Base-by-base conservation (phyloP, 495 filamentous ascomycete species). In the Apodospora peruviana region DNA sequence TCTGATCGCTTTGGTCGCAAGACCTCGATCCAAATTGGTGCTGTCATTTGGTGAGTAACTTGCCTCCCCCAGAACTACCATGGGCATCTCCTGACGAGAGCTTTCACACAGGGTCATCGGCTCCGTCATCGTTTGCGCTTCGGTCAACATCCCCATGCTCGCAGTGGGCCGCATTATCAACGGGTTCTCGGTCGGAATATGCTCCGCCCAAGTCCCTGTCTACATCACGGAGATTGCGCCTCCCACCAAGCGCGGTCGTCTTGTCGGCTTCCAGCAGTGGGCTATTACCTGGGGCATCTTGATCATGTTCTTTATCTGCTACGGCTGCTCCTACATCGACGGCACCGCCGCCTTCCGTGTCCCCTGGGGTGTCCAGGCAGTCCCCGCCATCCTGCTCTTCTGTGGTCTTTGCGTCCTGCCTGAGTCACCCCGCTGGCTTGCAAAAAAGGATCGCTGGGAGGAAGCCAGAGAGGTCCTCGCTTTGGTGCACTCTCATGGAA, bases 271-370 rank as follows among this genome's bases (percentile, higher is more conserved):
- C 50, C 82, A 89, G 53, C 86, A 88, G 67, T 87, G 85, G 85
- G 80, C 86, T 38, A 87, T 90, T 52, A 87, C 83, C 45, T 87
- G 83, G 61, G 87, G 87, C 60, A 88, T 90, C 52, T 51, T 89
- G 51, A 88, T 90, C 61, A 88, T 90, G 86, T 90, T 59, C 57
- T 65, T 63, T 40, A 83, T 94, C 58, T 88, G 79, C 48, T 93
- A 87, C 46, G 89, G 87, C 12, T 84, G 76, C 64, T 81, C 79
- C 20, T 88, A 75, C 62, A 77, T 93, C 49, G 54, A 72, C 0
- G 71, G 76, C 10, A 60, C 73, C n/a, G 75, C 76, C 2, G 70
- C 84, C 20, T 91, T 85, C 71, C 76, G 87, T 27, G 62, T 88
- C 18, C 86, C 86, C 18, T 91, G 86, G 87, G 87, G 79, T 51